Evolutionary conservation across 306 rosid genomes (phyloP), one percentile per base, ranked within the genome.

Genomic region (Fragaria vesca): DNA sequence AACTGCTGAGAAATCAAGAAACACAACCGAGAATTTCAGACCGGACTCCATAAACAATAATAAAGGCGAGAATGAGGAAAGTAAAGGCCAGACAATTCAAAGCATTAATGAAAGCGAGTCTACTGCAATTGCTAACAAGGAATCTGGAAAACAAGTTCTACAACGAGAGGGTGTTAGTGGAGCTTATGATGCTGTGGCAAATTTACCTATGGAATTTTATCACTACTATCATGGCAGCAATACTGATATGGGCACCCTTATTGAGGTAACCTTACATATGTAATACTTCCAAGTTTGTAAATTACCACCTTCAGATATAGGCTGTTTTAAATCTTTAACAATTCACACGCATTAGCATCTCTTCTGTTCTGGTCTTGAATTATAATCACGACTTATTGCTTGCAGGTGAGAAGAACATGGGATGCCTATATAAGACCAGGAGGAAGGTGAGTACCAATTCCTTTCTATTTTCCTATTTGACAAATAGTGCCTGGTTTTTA

Each of bases 361-460:
- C 45, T 74, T 80, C 74, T 58, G 40, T 30, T 70, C 38, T 32
- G 65, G 51, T 48, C 54, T 52, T 24, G 57, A 70, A 52, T 69
- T 26, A 66, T 54, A 76, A 77, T 43, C 42, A 45, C 46, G 18
- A 26, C 60, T 47, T 51, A 63, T 76, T 75, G 30, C 54, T 43
- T 87, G 87, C 90, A 94, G 98, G 97, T 94, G 79, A 86, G 98
- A 89, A 91, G 97, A 89, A 88, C 89, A 60, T 94, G 98, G 98
- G 98, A 94, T 91, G 91, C 93, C 42, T 94, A 88, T 69, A 83
- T 94, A 79, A 84, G 93, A 81, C 92, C 97, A 1, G 97, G 97
- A 79, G 98, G 97, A 87, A 94, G 98, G 98, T 94, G 82, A 82
- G 79, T 61, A 54, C 8, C 40, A 46, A 51, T 18, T 80, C n/a